Percentiles rank a stretch among this genome's conserved stretches.
phyloP scores from a whole-genome alignment of 129 eudicot species.

The Solidago caesia region DNA sequence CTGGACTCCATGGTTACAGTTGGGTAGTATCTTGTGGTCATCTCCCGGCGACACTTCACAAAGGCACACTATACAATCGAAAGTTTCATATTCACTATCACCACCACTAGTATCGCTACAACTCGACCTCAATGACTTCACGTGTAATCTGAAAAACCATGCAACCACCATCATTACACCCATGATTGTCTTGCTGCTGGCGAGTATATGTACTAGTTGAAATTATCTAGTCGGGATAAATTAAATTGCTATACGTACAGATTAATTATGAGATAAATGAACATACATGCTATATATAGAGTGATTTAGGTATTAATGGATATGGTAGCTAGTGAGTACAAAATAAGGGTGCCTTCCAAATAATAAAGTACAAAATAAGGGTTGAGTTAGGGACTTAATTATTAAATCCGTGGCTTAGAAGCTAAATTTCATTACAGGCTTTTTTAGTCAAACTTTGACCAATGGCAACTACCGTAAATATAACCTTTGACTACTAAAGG shows the following conservation, averaged over 20 bases:
- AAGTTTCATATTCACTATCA: neutral
- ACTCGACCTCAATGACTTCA: neutral
- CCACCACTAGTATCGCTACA: neutral
- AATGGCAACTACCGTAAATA: constrained; percentile 9
- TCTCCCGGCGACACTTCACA: constrained; percentile 26
- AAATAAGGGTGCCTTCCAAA: neutral
- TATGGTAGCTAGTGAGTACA: neutral
- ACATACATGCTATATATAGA: neutral
- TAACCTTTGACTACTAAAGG: constrained; percentile 19
- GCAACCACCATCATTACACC: constrained; percentile 14
- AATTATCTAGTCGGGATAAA: neutral
- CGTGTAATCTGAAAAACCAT: constrained; percentile 11
- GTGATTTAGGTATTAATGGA: constrained; percentile 4
- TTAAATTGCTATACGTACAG: neutral
- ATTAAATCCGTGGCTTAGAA: neutral
- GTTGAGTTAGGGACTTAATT: neutral
- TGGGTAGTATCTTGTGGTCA: constrained; percentile 13
- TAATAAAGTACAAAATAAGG: constrained; percentile 4
- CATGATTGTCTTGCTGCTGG: neutral
- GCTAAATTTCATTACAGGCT: neutral
- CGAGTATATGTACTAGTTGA: neutral
- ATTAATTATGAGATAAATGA: neutral
- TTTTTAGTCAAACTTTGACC: constrained; percentile 15
- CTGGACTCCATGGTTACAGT: constrained; percentile 29
- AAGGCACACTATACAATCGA: constrained; percentile 29